Base-by-base conservation (phyloP, 2,329 filamentous ascomycete species). In the Ilyonectria destructans region DNA sequence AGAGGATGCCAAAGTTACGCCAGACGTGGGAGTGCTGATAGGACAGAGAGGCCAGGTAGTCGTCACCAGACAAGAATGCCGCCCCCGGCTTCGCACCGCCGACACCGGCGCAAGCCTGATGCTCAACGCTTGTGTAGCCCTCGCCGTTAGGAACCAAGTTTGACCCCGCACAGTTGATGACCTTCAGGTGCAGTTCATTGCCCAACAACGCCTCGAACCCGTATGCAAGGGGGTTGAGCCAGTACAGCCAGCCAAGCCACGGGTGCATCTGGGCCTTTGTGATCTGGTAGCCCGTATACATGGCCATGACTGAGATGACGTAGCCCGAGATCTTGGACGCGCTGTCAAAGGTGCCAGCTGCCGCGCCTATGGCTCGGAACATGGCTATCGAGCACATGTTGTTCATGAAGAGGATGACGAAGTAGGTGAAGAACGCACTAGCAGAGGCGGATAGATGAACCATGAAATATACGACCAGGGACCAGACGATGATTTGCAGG, bases 381-480 rank as follows among this genome's bases (percentile, higher is more conserved):
- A 59, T 26, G 7, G 57, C 57, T 1, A 31, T 35, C 57, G 51
- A 51, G 10, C 17, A 74, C 45, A 91, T 77, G 1, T 85, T 82
- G 1, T 85, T 87, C 82, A 91, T 84, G 49, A 83, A 82, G 12
- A 91, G 82, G 1, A 85, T 89, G 6, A 84, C 84, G 74, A 90
- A 85, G 78, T 89, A 91, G 61, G 90, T 89, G 79, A 90, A 92
- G 78, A 92, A 92, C 33, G 91, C 86, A 61, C 88, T 89, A 0
- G 91, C 86, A 2, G 52, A 88, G 86, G 57, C 90, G 83, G 66
- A 91, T 87, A 96, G 85, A 56, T 90, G 89, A 0, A 90, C 89
- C 90, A 95, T 90, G 80, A 95, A 95, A 82, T 95, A 96, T 57
- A 95, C 82, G 15, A 90, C 86, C 45, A 93, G 54, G 67, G 92